Conservation (phyloP, 2,329 filamentous ascomycete species). For the Curvularia lunata region DNA sequence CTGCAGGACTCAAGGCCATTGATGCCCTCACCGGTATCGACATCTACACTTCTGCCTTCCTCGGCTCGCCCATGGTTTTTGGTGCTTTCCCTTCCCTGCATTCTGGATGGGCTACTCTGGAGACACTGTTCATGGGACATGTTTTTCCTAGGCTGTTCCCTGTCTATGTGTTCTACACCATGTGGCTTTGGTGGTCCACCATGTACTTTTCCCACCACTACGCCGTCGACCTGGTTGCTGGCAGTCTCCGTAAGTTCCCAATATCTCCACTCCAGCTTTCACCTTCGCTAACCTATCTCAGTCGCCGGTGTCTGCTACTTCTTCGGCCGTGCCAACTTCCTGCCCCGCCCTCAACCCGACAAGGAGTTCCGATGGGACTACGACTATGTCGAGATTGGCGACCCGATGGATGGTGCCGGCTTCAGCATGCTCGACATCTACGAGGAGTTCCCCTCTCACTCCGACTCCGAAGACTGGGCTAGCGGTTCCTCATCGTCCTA, state of each 20-base stretch:
- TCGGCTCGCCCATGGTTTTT: slow-evolving; percentile 87
- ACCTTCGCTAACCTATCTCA: slow-evolving; percentile 37
- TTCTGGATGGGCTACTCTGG: slow-evolving; percentile 84
- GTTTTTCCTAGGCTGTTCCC: slow-evolving; percentile 84
- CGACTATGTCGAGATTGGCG: slow-evolving; percentile 87
- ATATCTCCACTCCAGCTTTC: too few relatives aligned
- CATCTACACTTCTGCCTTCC: slow-evolving; percentile 91
- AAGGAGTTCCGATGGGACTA: slow-evolving; percentile 95
- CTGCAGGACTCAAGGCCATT: slow-evolving; percentile 85
- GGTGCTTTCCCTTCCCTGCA: slow-evolving; percentile 95
- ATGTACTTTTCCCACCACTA: slow-evolving; percentile 99
- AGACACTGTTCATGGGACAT: slow-evolving; percentile 91
- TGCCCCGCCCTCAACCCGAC: slow-evolving; percentile 81
- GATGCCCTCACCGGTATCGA: slow-evolving; percentile 90
- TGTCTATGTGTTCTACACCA: slow-evolving; percentile 80
- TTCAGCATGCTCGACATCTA: slow-evolving; percentile 64
- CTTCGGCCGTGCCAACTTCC: slow-evolving; percentile 76
- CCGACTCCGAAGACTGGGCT: slow-evolving; percentile 88
- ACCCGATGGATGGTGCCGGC: slow-evolving; percentile 58
- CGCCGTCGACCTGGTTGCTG: slow-evolving; percentile 88
- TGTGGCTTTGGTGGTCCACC: slow-evolving; percentile 98
- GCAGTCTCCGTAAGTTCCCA: slow-evolving; percentile 65
- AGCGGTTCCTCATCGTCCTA: slow-evolving; percentile 81
- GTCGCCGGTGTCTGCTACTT: slow-evolving; percentile 79
- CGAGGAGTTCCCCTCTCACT: slow-evolving; percentile 57